Conservation (phyloP, 768 basidiomycete genomes). For the Psilocybe cubensis region DNA sequence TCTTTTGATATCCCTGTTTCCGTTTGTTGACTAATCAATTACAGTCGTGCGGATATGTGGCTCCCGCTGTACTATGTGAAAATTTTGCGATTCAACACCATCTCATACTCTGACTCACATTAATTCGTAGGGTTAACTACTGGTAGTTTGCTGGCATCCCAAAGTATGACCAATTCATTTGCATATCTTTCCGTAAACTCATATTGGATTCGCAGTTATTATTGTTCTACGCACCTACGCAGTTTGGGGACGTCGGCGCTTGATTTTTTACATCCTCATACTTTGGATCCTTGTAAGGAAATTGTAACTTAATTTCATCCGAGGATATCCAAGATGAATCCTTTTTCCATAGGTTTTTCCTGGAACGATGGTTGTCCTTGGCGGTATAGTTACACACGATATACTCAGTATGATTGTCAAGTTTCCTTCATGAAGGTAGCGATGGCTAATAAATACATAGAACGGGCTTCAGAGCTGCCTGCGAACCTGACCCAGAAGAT, state of each 20-base stretch:
- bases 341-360: constrained; percentile 1
- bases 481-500: not conserved
- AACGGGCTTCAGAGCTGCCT: not conserved
- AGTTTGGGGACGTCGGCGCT: constrained; percentile 3
- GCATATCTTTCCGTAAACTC: not conserved
- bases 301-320: too few relatives aligned
- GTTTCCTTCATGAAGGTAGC: not conserved
- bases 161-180: not conserved
- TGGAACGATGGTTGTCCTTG: not conserved
- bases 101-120: not conserved
- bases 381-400: not conserved
- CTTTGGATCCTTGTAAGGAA: not conserved
- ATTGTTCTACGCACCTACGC: constrained; percentile 6
- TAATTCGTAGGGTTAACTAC: not conserved
- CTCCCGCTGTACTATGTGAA: not conserved
- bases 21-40: too few relatives aligned
- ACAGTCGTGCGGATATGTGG: not conserved
- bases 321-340: not conserved
- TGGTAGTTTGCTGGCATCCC: not conserved
- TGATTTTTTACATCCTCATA: not conserved
- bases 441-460: not conserved
- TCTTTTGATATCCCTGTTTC: not conserved
- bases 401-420: not conserved
- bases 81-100: not conserved
- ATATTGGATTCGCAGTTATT: not conserved